phyloP scores from a whole-genome alignment of 371 early-diverging fungal species.

The Gilbertella persicaria region DNA sequence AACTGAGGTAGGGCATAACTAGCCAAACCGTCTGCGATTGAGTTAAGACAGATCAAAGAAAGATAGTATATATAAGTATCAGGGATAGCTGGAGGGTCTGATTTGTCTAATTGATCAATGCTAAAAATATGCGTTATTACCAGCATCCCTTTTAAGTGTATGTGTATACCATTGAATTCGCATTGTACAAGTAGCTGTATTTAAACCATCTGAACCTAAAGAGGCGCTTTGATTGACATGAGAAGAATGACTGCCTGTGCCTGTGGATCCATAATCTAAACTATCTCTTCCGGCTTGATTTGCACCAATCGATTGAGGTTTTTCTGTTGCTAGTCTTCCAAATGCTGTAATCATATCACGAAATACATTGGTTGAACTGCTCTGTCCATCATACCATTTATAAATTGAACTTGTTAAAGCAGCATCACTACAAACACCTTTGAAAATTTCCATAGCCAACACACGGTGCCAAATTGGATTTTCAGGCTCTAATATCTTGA shows the following conservation, averaged over 20 bases:
- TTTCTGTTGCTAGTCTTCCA: constrained; percentile 79
- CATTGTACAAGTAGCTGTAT: constrained; percentile 58
- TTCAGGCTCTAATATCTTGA: constrained; percentile 80
- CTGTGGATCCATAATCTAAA: constrained; percentile 28
- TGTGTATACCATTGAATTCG: constrained; percentile 72
- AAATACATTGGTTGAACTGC: constrained; percentile 75
- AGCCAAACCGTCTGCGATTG: constrained; percentile 75
- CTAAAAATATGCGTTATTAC: constrained; percentile 22
- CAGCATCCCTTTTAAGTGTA: not conserved
- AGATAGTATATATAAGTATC: constrained; percentile 87
- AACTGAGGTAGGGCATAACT: constrained; percentile 66
- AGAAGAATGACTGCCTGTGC: constrained; percentile 1
- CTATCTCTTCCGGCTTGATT: constrained; percentile 56
- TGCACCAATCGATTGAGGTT: constrained; percentile 67
- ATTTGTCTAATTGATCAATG: constrained; percentile 91
- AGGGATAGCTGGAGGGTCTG: constrained; percentile 86
- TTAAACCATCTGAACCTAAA: constrained; percentile 32
- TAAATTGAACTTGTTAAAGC: constrained; percentile 69
- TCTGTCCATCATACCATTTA: constrained; percentile 72
- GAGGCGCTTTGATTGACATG: constrained; percentile 10
- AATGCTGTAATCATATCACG: constrained; percentile 81
- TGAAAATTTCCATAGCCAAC: constrained; percentile 84
- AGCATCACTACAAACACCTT: constrained; percentile 66
- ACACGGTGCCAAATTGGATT: constrained; percentile 87
- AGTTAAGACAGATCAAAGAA: constrained; percentile 67